phyloP scores from a whole-genome alignment of 2,329 filamentous ascomycete genomes.

The Dothideomycetes sp. region DNA sequence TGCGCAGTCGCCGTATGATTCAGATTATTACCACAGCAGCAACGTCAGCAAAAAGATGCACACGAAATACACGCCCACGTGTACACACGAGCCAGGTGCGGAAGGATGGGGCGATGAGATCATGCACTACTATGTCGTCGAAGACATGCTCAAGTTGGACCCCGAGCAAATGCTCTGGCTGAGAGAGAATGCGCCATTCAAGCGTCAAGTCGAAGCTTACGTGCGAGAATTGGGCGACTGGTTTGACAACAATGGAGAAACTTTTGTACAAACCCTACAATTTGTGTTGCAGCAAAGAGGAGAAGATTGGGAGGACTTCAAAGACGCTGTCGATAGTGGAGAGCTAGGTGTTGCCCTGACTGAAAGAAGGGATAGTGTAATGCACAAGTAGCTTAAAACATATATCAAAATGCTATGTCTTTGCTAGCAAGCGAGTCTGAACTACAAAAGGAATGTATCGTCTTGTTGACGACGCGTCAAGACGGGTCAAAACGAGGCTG shows the following conservation, averaged over 20 bases:
- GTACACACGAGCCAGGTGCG: slow-evolving; percentile 30
- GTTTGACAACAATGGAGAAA: slow-evolving; percentile 55
- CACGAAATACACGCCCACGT: slow-evolving; percentile 9
- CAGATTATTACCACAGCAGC: slow-evolving; percentile 6
- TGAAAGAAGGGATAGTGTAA: neutral
- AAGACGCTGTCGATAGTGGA: slow-evolving; percentile 56
- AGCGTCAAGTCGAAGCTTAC: slow-evolving; percentile 46
- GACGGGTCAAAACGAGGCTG: too few relatives aligned
- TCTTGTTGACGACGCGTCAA: too few relatives aligned
- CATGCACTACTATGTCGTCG: slow-evolving; percentile 51
- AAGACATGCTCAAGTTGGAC: slow-evolving; percentile 54
- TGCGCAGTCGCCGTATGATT: slow-evolving; percentile 16
- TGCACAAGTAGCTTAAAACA: too few relatives aligned
- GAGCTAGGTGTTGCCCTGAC: slow-evolving; percentile 51
- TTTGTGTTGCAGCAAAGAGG: slow-evolving; percentile 46
- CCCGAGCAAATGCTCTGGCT: slow-evolving; percentile 49
- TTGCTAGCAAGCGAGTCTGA: too few relatives aligned
- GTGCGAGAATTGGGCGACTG: slow-evolving; percentile 43
- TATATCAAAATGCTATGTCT: too few relatives aligned
- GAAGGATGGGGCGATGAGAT: slow-evolving; percentile 57
- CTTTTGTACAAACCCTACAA: slow-evolving; percentile 47
- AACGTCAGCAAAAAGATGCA: slow-evolving; percentile 7
- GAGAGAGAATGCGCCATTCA: slow-evolving; percentile 43
- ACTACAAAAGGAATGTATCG: too few relatives aligned
- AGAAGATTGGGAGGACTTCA: slow-evolving; percentile 44